Evolutionary conservation across 2,329 filamentous ascomycete genomes (phyloP), one percentile per base, ranked within the genome.

Genomic region (Penicillium sp.): DNA sequence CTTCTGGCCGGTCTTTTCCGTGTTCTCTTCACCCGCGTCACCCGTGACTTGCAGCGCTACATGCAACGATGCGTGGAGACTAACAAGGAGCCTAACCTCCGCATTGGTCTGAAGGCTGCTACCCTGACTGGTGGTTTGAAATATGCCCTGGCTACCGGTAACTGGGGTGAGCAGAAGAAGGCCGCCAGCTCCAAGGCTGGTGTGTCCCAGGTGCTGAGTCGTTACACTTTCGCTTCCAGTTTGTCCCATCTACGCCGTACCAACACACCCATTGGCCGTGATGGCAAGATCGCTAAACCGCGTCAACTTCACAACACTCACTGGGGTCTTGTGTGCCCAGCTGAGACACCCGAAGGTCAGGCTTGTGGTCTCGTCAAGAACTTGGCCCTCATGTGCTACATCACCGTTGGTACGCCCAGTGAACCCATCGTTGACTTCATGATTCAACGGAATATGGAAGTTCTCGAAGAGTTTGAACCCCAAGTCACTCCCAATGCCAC

Each of bases 141-240:
- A 76, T 99, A 99, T 80, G 97, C 95, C 56, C 84, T 99, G 65
- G 94, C 95, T 28, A 99, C 95, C 15, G 95, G 95, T 68, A 99
- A 99, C 80, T 99, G 95, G 96, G 96, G 95, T 74, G 95, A 99
- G 69, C 95, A 99, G 82, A 99, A 98, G 86, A 99, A 98, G 83
- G 93, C 95, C 22, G 91, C 91, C 71, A 94, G 90, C 70, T 92
- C 93, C 1, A 98, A 96, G 67, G 95, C 95, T 51, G 96, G 95
- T 84, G 95, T 99, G 51, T 98, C 94, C 53, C 95, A 99, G 80
- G 96, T 99, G 80, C 81, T 99, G 73, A 99, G 97, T 82, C 88
- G 95, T 76, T 99, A 98, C 77, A 98, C 96, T 0, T 99, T 97
- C 75, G 89, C 95, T 17, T 99, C 96, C 44, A 98, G 94, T 0